Evolutionary conservation across 139 green algal species (phyloP), one percentile per base, ranked within the genome.

Genomic region (Chlamydomonas eustigma): DNA sequence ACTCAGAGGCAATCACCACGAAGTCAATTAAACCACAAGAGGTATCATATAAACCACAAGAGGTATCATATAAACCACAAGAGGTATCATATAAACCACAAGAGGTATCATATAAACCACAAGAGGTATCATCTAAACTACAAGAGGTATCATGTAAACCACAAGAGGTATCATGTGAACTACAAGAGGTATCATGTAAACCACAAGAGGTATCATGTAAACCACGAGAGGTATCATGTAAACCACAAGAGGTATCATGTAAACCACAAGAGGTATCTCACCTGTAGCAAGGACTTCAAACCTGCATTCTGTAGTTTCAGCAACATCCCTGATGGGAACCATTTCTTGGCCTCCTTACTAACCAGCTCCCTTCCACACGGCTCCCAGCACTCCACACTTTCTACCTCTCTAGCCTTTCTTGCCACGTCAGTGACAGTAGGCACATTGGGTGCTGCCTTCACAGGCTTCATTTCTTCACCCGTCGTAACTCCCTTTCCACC

Each of bases 231-330:
- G 12, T 28, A 18, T 58, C 44, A 12, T 28, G 44, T 18, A 58
- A 18, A 18, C 44, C 44, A 58, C 12, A 58, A 58, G 44, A 58
- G 44, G 18, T 58, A 58, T 58, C 44, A 12, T 58, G 44, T 18
- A 12, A 28, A 18, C 44, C 44, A 58, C 44, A 28, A 18, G 44
- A 70, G 58, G 8, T 70, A 6, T 6, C 58, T 32, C 18, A 70
- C 58, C 58, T 70, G 58, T 28, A 70, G 58, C 58, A 70, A 28
- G 25, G 58, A 37, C 18, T 70, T 70, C 25, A 70, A 70, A 37
- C 58, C 58, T 35, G 58, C 24, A 28, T 70, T 70, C 18, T 37
- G 58, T 28, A 70, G 58, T 28, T 70, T 70, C 58, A 37, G 58
- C 25, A 24, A 28, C 8, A 37, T 32, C 8, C 25, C 58, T 22